Base-by-base conservation (phyloP, 2,329 filamentous ascomycete species). In the Penicillium nordicum region DNA sequence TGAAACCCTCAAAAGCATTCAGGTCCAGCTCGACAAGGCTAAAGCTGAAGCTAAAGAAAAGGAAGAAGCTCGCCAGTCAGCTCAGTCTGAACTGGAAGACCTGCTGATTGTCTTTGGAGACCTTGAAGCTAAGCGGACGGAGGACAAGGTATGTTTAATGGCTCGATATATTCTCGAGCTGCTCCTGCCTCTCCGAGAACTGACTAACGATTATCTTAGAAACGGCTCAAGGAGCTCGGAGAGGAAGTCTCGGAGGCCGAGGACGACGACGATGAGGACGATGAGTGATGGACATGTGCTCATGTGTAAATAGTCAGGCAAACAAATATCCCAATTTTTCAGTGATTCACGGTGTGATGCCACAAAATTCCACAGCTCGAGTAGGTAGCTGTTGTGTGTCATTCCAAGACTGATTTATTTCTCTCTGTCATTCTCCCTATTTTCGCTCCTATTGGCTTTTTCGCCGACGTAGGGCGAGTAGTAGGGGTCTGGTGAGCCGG, bases 41-140 rank as follows among this genome's bases (percentile, higher is more conserved):
- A 64, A 72, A 30, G 57, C 59, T 2, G 70, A 73, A 41, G 65
- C 59, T 9, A 67, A 67, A 62, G 75, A 82, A 61, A 86, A 83
- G 59, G 84, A 86, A 63, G 81, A 84, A 57, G 85, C 88, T 56
- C 85, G 83, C 53, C 80, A 84, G 58, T 76, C 82, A 1, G 81
- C 82, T 5, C 89, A 93, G 69, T 80, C 83, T 3, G 90, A 94
- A 72, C 78, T 93, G 44, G 90, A 94, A 63, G 90, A 94, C 71
- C 79, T 93, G 52, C 76, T 94, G 36, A 88, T 93, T 77, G 87
- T 94, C 5, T 90, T 92, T 72, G 86, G 84, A 14, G 90, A 94
- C 68, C 69, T 92, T 18, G 90, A 94, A 72, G 88, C 90, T 52
- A 93, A 92, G 75, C 79, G 85, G 47, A 80, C 82, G 41, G 85